These are phyloP conservation scores for Talaromyces stipitatus DNA, from an alignment of 495 filamentous ascomycete genomes.

Conservation along the genomic window DNA sequence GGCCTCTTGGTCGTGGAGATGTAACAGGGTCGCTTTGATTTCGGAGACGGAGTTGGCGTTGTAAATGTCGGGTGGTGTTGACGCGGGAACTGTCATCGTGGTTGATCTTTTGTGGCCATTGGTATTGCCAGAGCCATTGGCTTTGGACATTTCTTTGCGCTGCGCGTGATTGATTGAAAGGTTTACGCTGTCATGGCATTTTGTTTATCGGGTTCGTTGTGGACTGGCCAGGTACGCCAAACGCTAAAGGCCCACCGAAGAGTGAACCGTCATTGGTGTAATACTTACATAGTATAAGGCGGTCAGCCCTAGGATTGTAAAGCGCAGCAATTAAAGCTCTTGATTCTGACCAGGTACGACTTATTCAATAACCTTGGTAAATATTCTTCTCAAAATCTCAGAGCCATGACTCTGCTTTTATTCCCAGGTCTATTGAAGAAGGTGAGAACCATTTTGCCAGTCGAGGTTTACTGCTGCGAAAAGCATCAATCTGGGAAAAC, in stretches of 20 bases:
- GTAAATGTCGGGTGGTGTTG: slow-evolving; percentile 43
- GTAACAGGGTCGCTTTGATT: slow-evolving; percentile 65
- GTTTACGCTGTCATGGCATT: slow-evolving; percentile 9
- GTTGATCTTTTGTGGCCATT: slow-evolving; percentile 20
- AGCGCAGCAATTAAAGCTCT: no score
- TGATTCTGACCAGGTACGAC: no score
- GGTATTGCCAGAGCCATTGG: slow-evolving; percentile 8
- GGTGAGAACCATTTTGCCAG: no score
- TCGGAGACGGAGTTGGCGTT: slow-evolving; percentile 67
- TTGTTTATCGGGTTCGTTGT: slow-evolving; percentile 11
- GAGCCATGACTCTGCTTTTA: no score
- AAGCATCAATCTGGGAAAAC: no score
- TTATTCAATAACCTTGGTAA: no score
- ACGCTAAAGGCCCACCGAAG: not conserved
- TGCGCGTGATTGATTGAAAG: not conserved
- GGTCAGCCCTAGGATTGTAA: no score
- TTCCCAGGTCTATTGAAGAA: no score
- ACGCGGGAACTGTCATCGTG: not conserved
- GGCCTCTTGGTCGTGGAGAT: slow-evolving; percentile 68
- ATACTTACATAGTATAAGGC: not conserved
- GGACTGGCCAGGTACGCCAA: not conserved
- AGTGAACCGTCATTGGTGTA: not conserved
- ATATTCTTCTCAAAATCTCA: no score
- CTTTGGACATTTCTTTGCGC: slow-evolving; percentile 12
- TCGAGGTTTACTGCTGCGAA: no score